Conservation (phyloP, 164 flowering plant genomes). For the Amborella trichopoda region DNA sequence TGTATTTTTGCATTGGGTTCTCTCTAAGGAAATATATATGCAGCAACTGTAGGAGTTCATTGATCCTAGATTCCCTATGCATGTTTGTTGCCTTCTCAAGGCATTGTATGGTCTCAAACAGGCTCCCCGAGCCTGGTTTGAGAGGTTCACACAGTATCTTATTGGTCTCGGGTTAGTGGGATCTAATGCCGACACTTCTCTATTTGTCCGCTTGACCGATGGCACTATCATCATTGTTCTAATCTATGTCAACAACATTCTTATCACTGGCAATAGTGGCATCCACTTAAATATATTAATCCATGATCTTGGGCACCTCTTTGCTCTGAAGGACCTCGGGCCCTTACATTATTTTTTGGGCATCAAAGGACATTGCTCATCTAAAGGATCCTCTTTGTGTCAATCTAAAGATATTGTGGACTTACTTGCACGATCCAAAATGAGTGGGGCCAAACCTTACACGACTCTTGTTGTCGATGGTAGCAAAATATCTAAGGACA, state of each 20-base stretch:
- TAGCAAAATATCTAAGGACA: background rate
- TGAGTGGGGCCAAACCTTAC: background rate
- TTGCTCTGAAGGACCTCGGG: background rate
- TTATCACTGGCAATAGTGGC: background rate
- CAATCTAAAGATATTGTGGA: background rate
- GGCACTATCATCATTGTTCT: background rate
- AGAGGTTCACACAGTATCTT: background rate
- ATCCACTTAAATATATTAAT: background rate
- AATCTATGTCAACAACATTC: background rate
- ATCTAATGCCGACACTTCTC: background rate
- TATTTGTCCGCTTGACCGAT: background rate
- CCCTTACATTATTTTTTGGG: background rate
- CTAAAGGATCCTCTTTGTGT: background rate
- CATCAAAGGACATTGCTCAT: background rate
- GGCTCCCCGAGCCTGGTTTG: slow-evolving; percentile 1
- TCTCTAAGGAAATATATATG: background rate
- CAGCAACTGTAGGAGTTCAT: background rate
- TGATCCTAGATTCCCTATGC: background rate
- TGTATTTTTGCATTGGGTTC: background rate
- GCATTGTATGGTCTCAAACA: background rate
- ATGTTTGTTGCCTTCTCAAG: slow-evolving; percentile 1
- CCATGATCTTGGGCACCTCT: background rate
- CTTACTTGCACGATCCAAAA: too few species aligned
- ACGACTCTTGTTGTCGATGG: background rate
- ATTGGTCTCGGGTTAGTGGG: background rate